Conservation (phyloP, 306 rosid species). For the Quercus mongolica region DNA sequence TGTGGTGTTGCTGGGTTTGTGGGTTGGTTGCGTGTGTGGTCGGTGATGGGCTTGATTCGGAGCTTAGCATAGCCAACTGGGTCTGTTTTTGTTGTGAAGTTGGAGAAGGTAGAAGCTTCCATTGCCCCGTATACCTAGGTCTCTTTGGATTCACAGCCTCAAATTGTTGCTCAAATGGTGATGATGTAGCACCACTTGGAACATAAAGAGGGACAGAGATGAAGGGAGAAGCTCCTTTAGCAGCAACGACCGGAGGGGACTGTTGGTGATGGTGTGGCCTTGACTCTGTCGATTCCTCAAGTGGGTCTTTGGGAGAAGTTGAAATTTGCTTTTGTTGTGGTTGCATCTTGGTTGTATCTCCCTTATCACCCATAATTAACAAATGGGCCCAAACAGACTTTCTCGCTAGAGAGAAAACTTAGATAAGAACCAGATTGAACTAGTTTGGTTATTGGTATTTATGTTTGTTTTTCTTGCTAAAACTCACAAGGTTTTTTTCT, state of each 20-base stretch:
- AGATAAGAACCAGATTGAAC: slow-evolving; percentile 38
- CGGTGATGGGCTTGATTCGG: slow-evolving; percentile 73
- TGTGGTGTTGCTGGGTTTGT: slow-evolving; percentile 17
- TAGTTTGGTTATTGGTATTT: slow-evolving; percentile 3
- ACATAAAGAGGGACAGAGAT: slow-evolving; percentile 51
- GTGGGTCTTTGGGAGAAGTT: slow-evolving; percentile 50
- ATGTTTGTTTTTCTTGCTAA: neutral
- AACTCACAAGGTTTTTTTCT: slow-evolving; percentile 15
- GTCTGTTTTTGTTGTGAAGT: slow-evolving; percentile 48
- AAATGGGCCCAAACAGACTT: slow-evolving; percentile 35
- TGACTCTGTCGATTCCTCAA: slow-evolving; percentile 50
- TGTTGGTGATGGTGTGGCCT: slow-evolving; percentile 36
- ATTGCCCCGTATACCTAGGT: slow-evolving; percentile 75
- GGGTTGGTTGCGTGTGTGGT: slow-evolving; percentile 25
- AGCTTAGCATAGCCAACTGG: slow-evolving; percentile 37
- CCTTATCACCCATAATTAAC: slow-evolving; percentile 61
- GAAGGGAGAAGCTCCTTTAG: slow-evolving; percentile 37
- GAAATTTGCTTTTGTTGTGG: slow-evolving; percentile 44
- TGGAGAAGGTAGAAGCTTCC: slow-evolving; percentile 84
- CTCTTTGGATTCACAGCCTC: slow-evolving; percentile 66
- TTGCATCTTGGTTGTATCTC: slow-evolving; percentile 57
- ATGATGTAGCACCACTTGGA: slow-evolving; percentile 46
- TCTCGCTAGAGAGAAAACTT: neutral
- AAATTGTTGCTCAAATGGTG: slow-evolving; percentile 54
- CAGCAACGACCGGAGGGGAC: slow-evolving; percentile 25